Conservation (phyloP, 2,329 filamentous ascomycete genomes). For the Epichloe uncinata region DNA sequence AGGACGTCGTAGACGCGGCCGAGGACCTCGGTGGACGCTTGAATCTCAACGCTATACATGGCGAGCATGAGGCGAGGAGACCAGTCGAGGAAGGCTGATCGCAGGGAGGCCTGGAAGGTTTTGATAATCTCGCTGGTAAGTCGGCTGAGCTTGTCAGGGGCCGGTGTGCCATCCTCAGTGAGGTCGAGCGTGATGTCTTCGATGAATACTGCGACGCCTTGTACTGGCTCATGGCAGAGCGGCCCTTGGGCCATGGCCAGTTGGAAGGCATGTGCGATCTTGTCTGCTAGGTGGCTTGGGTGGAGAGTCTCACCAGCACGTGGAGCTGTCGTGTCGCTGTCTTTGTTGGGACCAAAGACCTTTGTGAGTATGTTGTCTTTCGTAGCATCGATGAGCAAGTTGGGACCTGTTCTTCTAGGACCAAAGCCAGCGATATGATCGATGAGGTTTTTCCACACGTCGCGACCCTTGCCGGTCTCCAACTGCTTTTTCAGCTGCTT, state of each 20-base stretch:
- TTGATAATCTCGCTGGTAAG: slow-evolving; percentile 91
- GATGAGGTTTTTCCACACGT: slow-evolving; percentile 61
- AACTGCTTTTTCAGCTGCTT: slow-evolving; percentile 56
- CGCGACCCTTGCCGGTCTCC: slow-evolving; percentile 57
- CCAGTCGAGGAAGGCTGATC: slow-evolving; percentile 86
- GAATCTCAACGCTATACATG: slow-evolving; percentile 97
- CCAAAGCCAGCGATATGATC: slow-evolving; percentile 85
- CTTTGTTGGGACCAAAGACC: slow-evolving; percentile 40
- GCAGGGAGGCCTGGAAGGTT: slow-evolving; percentile 71
- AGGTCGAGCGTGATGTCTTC: slow-evolving; percentile 59
- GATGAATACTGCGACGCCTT: slow-evolving; percentile 82
- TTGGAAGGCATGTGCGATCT: slow-evolving; percentile 88
- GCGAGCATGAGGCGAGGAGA: slow-evolving; percentile 86
- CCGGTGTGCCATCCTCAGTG: slow-evolving; percentile 39
- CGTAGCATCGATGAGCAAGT: slow-evolving; percentile 78
- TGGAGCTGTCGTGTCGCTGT: slow-evolving; percentile 20
- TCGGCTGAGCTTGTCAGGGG: slow-evolving; percentile 56
- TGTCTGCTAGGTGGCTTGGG: slow-evolving; percentile 68
- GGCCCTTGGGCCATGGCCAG: slow-evolving; percentile 80
- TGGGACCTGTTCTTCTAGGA: slow-evolving; percentile 71
- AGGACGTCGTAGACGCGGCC: slow-evolving; percentile 95
- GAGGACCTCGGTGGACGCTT: slow-evolving; percentile 88
- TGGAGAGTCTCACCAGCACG: slow-evolving; percentile 37
- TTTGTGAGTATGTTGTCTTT: slow-evolving; percentile 56
- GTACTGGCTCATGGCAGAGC: slow-evolving; percentile 82